Evolutionary conservation across 768 basidiomycete species (phyloP).

Genomic region (Lactarius indigo): DNA sequence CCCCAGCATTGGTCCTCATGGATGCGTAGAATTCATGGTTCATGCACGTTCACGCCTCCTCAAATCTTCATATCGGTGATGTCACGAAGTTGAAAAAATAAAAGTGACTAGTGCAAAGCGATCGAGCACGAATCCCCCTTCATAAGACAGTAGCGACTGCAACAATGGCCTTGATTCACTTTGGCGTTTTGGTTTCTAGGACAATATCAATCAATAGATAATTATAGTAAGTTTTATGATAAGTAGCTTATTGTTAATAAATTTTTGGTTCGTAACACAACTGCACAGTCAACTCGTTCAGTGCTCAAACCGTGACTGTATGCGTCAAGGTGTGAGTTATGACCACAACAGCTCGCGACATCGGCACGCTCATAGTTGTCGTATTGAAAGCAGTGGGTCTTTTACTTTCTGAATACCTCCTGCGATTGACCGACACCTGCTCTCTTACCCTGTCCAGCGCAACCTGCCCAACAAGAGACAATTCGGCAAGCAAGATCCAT

Average conservation of each 20-base stretch:
- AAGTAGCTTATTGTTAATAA: background rate
- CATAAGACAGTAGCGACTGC: conserved; percentile 61
- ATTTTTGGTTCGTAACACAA: background rate
- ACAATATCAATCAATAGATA: background rate
- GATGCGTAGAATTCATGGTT: conserved; percentile 69
- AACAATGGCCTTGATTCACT: no score
- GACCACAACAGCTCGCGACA: conserved; percentile 63
- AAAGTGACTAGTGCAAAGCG: no score
- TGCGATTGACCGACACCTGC: background rate
- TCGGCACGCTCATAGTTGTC: conserved; percentile 92
- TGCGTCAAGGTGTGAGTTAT: conserved; percentile 33
- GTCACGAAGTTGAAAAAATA: conserved; percentile 44
- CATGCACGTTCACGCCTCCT: conserved; percentile 66
- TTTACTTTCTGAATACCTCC: background rate
- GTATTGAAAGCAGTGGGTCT: conserved; percentile 84
- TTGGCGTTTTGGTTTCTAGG: no score
- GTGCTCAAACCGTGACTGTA: background rate
- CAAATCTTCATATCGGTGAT: conserved; percentile 69
- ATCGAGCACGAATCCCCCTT: background rate
- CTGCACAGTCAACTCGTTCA: background rate
- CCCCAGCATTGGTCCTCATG: conserved; percentile 61
- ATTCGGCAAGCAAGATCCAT: conserved; percentile 97
- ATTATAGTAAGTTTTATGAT: background rate
- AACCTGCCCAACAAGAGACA: conserved; percentile 88
- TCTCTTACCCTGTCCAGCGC: conserved; percentile 44